phyloP scores from a whole-genome alignment of 345 rosid genomes.

The Populus tremula region DNA sequence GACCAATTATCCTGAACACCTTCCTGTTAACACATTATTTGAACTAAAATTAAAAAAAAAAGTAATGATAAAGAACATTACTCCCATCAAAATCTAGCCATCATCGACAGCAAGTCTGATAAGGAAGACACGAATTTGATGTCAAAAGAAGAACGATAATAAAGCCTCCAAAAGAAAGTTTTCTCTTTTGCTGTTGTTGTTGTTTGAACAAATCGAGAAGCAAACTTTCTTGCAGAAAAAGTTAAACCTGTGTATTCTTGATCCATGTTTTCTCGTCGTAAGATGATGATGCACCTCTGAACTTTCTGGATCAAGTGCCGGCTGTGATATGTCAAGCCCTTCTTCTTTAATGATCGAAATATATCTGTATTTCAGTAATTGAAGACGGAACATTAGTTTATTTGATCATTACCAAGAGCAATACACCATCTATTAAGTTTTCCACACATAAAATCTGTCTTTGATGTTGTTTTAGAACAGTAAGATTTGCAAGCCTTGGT shows the following conservation, averaged over 20 bases:
- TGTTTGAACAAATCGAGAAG: not conserved
- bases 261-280: constrained; percentile 41
- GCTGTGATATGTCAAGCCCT: constrained; percentile 86
- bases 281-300: constrained; percentile 63
- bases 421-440: not conserved
- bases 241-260: constrained; percentile 64
- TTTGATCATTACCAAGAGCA: too few species aligned
- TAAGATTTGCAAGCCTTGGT: too few species aligned
- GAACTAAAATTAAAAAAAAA: too few species aligned
- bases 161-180: too few species aligned
- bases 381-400: not conserved
- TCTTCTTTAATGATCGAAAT: constrained; percentile 60
- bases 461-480: too few species aligned
- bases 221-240: not conserved
- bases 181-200: too few species aligned
- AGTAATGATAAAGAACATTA: too few species aligned
- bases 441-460: not conserved
- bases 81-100: too few species aligned
- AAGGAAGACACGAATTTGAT: too few species aligned
- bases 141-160: too few species aligned
- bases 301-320: constrained; percentile 58
- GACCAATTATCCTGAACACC: constrained; percentile 34
- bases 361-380: constrained; percentile 44
- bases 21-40: constrained; percentile 30
- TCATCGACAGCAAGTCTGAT: too few species aligned